Base-by-base conservation (phyloP, 1,284 basidiomycete genomes). In the Neotropicomus parvogracilis region DNA sequence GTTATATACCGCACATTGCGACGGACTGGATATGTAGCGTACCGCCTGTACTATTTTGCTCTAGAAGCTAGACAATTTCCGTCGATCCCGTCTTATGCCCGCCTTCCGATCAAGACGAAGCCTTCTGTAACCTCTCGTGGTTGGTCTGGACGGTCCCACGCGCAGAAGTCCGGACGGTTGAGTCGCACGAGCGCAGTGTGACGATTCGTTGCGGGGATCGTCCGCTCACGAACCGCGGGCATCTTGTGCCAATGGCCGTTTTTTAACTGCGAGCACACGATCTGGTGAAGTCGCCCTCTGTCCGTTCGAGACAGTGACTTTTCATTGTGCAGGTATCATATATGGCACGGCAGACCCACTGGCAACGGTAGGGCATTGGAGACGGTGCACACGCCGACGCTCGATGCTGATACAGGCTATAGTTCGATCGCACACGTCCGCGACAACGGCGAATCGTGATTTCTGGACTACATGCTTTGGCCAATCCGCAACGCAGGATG, bases 21-120 rank as follows among this genome's bases (percentile, higher is more conserved):
- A 57, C 27, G 44, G 38, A 46, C 26, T 57, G 53, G 44, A 48
- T 48, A 42, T 60, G 50, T 65, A 65, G 46, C 33, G 37, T 64
- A 62, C 43, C 7, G 31, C 40, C n/a, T 60, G 58, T 66, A 62
- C 58, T 63, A 58, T 60, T 59, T 48, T 46, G 31, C 57, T 44
- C 33, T 58, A 56, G 59, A 62, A 62, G 52, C 34, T 39, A 14
- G 48, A 50, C 61, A 38, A 62, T 60, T 55, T 63, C 51, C 42
- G 50, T 57, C 50, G 46, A 50, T 49, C 50, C 27, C 35, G 40
- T 51, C 34, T 34, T 14, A 29, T 14, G 36, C 11, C 19, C 10
- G 31, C 5, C 12, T 40, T 33, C 28, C 26, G 33, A 43, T 42
- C 39, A 29, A 28, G 16, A 9, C 12, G 28, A 41, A 42, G 40